Evolutionary conservation across 176 grass and related monocot species (phyloP), one percentile per base, ranked within the genome.

Genomic region (Carex scoparia): DNA sequence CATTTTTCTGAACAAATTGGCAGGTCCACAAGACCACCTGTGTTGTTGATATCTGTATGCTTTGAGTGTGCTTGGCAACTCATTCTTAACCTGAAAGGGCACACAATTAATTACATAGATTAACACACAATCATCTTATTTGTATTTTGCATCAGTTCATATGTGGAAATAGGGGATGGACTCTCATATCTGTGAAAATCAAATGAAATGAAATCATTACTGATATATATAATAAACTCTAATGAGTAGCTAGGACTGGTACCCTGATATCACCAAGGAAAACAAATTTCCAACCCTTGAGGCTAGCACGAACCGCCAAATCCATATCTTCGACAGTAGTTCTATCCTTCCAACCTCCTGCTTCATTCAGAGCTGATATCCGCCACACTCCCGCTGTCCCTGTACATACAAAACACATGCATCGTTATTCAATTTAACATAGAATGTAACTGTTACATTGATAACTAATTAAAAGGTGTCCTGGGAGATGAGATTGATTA

Each of bases 271-370:
- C 93, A 10, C 87, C 83, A 32, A 95, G 86, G 86, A 86, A 95
- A 15, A 95, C 68, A 80, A 95, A 95, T 33, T 91, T 93, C 91
- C 91, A 95, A 49, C 94, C 94, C 31, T 89, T 90, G 56, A 95
- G 89, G 65, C 87, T 85, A 12, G 94, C 94, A 81, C 89, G 78
- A 82, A 95, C 91, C 1, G 94, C 86, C 83, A 95, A 83, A 88
- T 95, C 94, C 94, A 95, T 95, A 73, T 93, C 94, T 88, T 95
- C 94, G 2, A 95, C 89, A 0, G 89, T 95, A 5, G 94, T 95
- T 66, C 89, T 54, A 61, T 93, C 91, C 74, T 95, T 93, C 94
- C 94, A 95, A 5, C 94, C 91, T 57, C 91, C 91, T 54, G 91
- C 87, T 67, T 95, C 94, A 61, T 88, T 88, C 63, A 93, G 19